phyloP scores from a whole-genome alignment of 495 filamentous ascomycete species.

The Penicilliopsis zonata region DNA sequence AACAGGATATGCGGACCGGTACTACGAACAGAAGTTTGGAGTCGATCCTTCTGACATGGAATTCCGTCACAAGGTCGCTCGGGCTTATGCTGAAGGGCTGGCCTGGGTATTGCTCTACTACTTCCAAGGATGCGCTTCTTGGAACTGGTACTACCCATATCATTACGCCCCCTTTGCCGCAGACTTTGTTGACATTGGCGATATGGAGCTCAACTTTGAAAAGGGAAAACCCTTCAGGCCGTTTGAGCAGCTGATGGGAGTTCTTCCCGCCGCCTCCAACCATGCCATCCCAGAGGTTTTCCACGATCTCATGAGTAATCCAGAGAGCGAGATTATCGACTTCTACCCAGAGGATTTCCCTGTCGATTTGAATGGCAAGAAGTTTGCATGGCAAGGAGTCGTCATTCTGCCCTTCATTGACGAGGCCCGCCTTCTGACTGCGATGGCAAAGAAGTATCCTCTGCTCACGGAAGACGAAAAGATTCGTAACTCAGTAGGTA shows the following conservation, averaged over 20 bases:
- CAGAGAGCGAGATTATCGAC: constrained; percentile 84
- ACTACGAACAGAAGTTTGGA: constrained; percentile 97
- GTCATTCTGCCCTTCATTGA: constrained; percentile 93
- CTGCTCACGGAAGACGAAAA: constrained; percentile 66
- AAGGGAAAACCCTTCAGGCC: constrained; percentile 81
- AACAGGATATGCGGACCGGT: constrained; percentile 84
- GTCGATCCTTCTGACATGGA: constrained; percentile 68
- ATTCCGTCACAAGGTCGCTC: constrained; percentile 87
- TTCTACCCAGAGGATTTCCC: constrained; percentile 95
- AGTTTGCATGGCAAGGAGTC: constrained; percentile 96
- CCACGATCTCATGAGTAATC: constrained; percentile 74
- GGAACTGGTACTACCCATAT: constrained; percentile 98
- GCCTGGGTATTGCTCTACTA: constrained; percentile 97
- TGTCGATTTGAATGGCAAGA: constrained; percentile 93
- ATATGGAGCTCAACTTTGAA: constrained; percentile 70
- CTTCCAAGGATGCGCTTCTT: constrained; percentile 94
- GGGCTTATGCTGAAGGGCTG: constrained; percentile 90
- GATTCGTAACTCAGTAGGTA: constrained; percentile 66
- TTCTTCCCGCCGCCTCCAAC: constrained; percentile 82
- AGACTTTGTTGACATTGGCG: constrained; percentile 76
- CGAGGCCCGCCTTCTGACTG: constrained; percentile 70
- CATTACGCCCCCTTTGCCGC: constrained; percentile 97
- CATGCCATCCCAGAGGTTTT: constrained; percentile 83
- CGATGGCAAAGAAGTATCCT: constrained; percentile 74
- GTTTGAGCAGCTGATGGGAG: constrained; percentile 98